phyloP scores from a whole-genome alignment of 345 rosid genomes.

The Eucalyptus regnans region DNA sequence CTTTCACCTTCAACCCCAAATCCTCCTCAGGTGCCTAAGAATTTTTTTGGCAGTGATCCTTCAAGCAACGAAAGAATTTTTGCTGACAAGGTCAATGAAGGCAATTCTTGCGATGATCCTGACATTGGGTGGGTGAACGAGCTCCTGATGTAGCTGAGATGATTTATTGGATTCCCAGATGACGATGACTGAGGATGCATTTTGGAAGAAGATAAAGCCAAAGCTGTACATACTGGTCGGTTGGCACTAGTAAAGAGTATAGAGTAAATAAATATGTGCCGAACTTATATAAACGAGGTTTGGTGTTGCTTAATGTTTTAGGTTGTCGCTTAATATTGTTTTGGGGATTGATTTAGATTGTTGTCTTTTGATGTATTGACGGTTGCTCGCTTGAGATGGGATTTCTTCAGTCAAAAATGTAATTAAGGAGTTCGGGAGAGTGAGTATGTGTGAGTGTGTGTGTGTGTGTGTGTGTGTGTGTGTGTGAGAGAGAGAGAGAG shows the following conservation, averaged over 20 bases:
- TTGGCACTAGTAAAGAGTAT: not conserved
- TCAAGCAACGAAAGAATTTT: not conserved
- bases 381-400: not conserved
- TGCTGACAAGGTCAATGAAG: not conserved
- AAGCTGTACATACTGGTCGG: not conserved
- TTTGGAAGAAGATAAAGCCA: not conserved
- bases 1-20: slow-evolving; percentile 50
- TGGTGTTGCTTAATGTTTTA: not conserved
- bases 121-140: slow-evolving; percentile 96
- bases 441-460: not conserved
- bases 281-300: not conserved
- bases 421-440: not conserved
- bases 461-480: too few relatives aligned
- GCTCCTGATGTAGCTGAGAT: slow-evolving; percentile 41
- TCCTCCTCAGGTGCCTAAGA: not conserved
- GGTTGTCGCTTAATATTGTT: not conserved
- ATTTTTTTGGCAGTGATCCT: not conserved
- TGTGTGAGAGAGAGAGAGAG: not conserved
- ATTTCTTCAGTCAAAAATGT: not conserved
- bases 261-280: not conserved
- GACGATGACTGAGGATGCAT: not conserved
- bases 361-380: not conserved
- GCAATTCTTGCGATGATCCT: slow-evolving; percentile 22
- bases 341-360: not conserved
- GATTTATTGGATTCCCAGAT: not conserved